A percentile compares a stretch with the other conserved stretches of the same genome.
Evolutionary conservation across 1,284 basidiomycete genomes (phyloP).

Genomic region (Rhodotorula sp.): DNA sequence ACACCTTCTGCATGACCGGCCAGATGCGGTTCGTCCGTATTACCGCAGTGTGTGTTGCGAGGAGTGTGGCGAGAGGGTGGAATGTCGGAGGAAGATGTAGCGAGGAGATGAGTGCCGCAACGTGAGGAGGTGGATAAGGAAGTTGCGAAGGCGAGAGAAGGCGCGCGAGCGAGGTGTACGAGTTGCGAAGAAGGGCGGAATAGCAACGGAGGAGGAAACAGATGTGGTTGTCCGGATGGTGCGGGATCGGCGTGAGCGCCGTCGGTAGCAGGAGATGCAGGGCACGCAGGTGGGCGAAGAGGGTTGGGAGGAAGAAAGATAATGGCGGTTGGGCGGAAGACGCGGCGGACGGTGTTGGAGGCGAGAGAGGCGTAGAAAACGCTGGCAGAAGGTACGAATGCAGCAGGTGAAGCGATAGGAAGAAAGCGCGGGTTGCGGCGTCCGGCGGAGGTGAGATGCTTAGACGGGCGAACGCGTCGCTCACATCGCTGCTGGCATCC

Average conservation of each 20-base stretch:
- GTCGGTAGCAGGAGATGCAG: neutral
- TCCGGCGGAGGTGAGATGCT: neutral
- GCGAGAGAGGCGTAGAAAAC: neutral
- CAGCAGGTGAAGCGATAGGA: conserved; percentile 20
- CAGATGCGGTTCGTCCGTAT: conserved; percentile 7
- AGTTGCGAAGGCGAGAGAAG: conserved; percentile 2
- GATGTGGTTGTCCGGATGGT: conserved; percentile 1
- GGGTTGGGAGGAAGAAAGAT: conserved; percentile 10
- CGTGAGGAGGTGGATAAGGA: neutral
- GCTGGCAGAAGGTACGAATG: conserved; percentile 21
- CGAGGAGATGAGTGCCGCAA: neutral
- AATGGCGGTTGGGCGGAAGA: neutral
- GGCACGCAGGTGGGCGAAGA: neutral
- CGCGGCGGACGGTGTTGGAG: neutral
- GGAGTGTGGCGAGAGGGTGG: conserved; percentile 10
- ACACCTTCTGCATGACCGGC: conserved; percentile 7
- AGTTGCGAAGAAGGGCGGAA: conserved; percentile 11
- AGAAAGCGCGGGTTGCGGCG: conserved; percentile 6
- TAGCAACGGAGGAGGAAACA: conserved; percentile 6
- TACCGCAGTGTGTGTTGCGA: neutral
- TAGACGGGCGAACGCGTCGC: conserved; percentile 2
- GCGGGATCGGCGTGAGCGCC: neutral
- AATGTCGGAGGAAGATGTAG: conserved; percentile 8
- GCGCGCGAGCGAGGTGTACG: conserved; percentile 6
- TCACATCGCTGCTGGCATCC: neutral